phyloP scores from a whole-genome alignment of 202 grass and related monocot genomes.

The Panicum virgatum region DNA sequence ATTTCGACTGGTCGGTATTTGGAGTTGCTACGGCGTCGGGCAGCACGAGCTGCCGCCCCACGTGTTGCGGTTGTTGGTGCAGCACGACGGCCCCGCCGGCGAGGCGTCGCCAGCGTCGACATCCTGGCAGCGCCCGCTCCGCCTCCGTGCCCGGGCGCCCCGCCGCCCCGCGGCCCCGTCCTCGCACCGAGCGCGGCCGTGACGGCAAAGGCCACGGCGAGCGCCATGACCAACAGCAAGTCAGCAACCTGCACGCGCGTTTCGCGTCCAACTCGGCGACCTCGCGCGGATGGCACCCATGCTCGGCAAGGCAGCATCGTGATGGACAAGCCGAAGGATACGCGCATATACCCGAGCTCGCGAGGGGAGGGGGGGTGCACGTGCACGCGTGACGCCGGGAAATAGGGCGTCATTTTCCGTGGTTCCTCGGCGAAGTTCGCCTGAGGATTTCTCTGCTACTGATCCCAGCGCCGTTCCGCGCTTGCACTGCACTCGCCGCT shows the following conservation, averaged over 20 bases:
- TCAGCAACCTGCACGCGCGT: not conserved
- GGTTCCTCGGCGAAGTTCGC: not conserved
- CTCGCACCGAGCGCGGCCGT: not conserved
- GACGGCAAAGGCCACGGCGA: not conserved
- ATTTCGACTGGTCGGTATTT: not conserved
- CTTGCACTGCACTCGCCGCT: not conserved
- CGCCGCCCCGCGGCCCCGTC: not conserved
- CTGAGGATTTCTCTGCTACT: not conserved
- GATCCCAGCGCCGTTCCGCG: not conserved
- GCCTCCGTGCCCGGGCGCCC: not conserved
- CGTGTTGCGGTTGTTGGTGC: constrained; percentile 33
- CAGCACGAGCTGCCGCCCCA: constrained; percentile 7
- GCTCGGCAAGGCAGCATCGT: not conserved
- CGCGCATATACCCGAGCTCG: not conserved
- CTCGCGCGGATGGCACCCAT: not conserved
- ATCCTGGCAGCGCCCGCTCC: not conserved
- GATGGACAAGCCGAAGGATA: not conserved
- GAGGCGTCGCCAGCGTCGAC: not conserved
- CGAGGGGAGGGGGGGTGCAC: no score
- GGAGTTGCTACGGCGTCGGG: not conserved
- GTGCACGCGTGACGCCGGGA: not conserved
- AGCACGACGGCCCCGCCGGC: constrained; percentile 19
- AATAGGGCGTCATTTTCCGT: not conserved
- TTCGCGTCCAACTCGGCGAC: not conserved
- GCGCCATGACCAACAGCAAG: not conserved